phyloP scores from a whole-genome alignment of 352 stramenopile genomes.

The Phytophthora citrophthora region DNA sequence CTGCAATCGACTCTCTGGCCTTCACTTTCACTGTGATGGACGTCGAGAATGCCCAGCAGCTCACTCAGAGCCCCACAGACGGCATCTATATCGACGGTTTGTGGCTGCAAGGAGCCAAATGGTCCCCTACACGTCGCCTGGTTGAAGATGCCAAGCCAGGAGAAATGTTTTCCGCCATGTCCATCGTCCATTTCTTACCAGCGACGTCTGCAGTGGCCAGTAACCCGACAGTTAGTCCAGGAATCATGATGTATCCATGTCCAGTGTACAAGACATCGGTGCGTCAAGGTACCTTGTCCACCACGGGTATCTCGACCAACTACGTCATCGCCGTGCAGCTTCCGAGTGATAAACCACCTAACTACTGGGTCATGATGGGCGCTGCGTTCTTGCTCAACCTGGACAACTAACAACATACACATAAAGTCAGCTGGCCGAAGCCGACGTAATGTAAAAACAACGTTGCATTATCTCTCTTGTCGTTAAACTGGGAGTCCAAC shows the following conservation, averaged over 20 bases:
- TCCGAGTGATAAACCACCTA: slow-evolving; percentile 77
- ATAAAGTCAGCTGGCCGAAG: slow-evolving; percentile 24
- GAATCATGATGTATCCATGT: slow-evolving; percentile 81
- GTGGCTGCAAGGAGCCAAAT: slow-evolving; percentile 89
- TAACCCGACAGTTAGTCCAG: slow-evolving; percentile 37
- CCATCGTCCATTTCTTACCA: slow-evolving; percentile 91
- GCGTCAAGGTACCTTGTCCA: slow-evolving; percentile 91
- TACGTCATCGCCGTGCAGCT: slow-evolving; percentile 94
- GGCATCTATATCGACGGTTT: slow-evolving; percentile 94
- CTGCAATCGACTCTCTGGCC: slow-evolving; percentile 93
- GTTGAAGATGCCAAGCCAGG: slow-evolving; percentile 88
- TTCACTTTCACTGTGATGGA: slow-evolving; percentile 92
- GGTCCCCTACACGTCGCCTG: slow-evolving; percentile 65
- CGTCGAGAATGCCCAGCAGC: slow-evolving; percentile 56
- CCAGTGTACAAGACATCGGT: slow-evolving; percentile 96
- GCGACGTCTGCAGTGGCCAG: slow-evolving; percentile 42
- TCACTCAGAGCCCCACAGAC: slow-evolving; percentile 78
- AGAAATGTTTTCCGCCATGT: slow-evolving; percentile 94
- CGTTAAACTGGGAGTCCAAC: slow-evolving; percentile 36
- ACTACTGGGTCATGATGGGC: slow-evolving; percentile 94
- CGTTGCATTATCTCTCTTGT: slow-evolving; percentile 42
- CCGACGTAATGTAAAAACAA: slow-evolving; percentile 39
- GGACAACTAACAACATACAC: slow-evolving; percentile 54
- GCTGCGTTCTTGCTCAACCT: slow-evolving; percentile 94
- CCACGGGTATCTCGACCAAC: slow-evolving; percentile 95